These are phyloP conservation scores for Emydomyces testavorans DNA, from an alignment of 2,329 filamentous ascomycete species.

Conservation along the genomic window DNA sequence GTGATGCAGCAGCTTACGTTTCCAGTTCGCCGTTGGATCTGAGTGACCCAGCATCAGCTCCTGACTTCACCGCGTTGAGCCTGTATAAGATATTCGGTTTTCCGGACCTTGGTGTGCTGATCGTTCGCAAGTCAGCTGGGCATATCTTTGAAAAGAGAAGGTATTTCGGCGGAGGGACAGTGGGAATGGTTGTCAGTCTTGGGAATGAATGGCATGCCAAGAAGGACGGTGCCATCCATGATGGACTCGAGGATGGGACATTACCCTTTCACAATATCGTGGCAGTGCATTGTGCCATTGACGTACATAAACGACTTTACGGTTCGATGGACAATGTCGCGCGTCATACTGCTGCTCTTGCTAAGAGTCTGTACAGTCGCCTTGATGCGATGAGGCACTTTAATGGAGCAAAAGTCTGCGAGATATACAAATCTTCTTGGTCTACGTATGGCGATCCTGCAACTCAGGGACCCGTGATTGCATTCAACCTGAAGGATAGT, in stretches of 20 bases:
- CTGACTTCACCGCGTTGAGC: conserved; percentile 79
- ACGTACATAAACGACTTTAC: conserved; percentile 57
- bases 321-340: conserved; percentile 58
- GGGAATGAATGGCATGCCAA: conserved; percentile 72
- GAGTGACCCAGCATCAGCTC: conserved; percentile 46
- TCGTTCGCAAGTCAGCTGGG: conserved; percentile 62
- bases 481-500: conserved; percentile 68
- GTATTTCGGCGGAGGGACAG: conserved; percentile 92
- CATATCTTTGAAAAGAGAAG: conserved; percentile 52
- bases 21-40: conserved; percentile 69
- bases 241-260: conserved; percentile 80
- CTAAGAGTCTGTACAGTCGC: conserved; percentile 46
- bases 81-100: conserved; percentile 99
- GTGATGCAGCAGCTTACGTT: conserved; percentile 74
- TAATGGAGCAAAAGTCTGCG: conserved; percentile 56
- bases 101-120: conserved; percentile 74
- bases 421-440: conserved; percentile 46
- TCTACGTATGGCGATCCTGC: conserved; percentile 35
- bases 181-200: conserved; percentile 73
- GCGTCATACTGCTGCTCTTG: conserved; percentile 57
- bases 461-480: conserved; percentile 60
- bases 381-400: conserved; percentile 54
- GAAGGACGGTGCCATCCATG: conserved; percentile 62
- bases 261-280: conserved; percentile 83
- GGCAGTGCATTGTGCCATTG: conserved; percentile 63